Conservation (phyloP, 225 moss, liverwort and hornwort species). For the Sphagnum contortum region DNA sequence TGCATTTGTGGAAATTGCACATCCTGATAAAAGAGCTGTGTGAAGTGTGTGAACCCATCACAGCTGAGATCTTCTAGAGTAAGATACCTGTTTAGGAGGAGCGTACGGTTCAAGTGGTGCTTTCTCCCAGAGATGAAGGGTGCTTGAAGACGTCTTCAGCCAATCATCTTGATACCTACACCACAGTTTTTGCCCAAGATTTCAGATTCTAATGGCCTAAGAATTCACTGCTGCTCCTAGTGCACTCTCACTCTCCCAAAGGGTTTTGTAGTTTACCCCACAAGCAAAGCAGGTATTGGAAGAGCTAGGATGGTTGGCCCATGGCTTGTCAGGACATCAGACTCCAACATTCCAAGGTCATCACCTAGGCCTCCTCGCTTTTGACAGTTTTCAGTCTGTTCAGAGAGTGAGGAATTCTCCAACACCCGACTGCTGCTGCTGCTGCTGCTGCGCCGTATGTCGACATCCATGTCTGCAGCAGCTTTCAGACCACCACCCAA, state of each 20-base stretch:
- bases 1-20: too few species aligned
- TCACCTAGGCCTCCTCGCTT: conserved; percentile 45
- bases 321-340: conserved; percentile 40
- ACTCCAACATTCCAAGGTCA: conserved; percentile 48
- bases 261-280: conserved; percentile 56
- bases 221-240: too few species aligned
- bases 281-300: conserved; percentile 72
- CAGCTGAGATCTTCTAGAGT: neutral
- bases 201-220: too few species aligned
- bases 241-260: too few species aligned
- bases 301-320: conserved; percentile 64
- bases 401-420: conserved; percentile 72
- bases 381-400: conserved; percentile 73
- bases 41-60: neutral
- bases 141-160: conserved; percentile 80
- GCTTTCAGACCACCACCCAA: conserved; percentile 51
- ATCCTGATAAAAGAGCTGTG: neutral
- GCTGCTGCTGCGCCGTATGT: conserved; percentile 43
- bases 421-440: conserved; percentile 47
- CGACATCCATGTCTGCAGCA: conserved; percentile 29
- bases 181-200: too few species aligned
- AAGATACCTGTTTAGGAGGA: conserved; percentile 62
- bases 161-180: conserved; percentile 97
- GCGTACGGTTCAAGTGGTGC: conserved; percentile 95
- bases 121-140: conserved; percentile 90